These are phyloP conservation scores for Ophiocordyceps camponoti-saundersi DNA, from an alignment of 2,329 filamentous ascomycete genomes.

Conservation along the genomic window DNA sequence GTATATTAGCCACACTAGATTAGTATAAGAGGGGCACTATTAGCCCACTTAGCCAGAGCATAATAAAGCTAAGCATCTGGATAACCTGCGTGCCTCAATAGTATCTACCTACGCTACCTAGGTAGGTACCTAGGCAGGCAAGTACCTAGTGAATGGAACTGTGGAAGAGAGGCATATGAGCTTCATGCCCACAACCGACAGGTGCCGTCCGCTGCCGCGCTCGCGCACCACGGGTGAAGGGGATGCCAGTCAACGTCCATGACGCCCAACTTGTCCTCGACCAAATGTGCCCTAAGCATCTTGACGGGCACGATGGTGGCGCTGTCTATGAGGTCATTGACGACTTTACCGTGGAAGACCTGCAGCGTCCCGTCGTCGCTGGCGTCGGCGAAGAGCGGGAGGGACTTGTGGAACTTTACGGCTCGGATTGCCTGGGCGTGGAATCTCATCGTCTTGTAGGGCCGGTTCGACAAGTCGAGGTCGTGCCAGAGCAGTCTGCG, in stretches of 20 bases:
- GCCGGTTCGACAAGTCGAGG: conserved; percentile 73
- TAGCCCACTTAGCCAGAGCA: no score
- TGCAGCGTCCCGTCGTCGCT: conserved; percentile 90
- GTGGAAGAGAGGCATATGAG: not conserved
- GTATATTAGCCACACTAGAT: no score
- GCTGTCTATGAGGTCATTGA: conserved; percentile 88
- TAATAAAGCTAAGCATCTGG: no score
- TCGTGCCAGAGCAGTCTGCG: conserved; percentile 92
- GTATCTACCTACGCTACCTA: no score
- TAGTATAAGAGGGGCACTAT: no score
- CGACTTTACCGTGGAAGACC: conserved; percentile 93
- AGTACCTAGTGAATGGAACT: no score
- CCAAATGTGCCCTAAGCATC: conserved; percentile 77
- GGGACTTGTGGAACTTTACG: conserved; percentile 70
- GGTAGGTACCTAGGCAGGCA: no score
- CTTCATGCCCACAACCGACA: conserved; percentile 69
- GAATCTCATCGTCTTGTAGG: conserved; percentile 94
- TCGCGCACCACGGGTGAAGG: conserved; percentile 82
- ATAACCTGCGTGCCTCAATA: no score
- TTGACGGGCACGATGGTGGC: conserved; percentile 93
- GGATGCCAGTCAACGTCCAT: conserved; percentile 96
- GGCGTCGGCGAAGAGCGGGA: conserved; percentile 81
- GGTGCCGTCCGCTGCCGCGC: conserved; percentile 85
- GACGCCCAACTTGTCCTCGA: conserved; percentile 73
- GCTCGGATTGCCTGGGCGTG: conserved; percentile 81